A percentile compares a stretch with the other conserved stretches of the same genome.
Evolutionary conservation across 164 flowering plant genomes (phyloP).

Genomic region (Echeveria elegans): DNA sequence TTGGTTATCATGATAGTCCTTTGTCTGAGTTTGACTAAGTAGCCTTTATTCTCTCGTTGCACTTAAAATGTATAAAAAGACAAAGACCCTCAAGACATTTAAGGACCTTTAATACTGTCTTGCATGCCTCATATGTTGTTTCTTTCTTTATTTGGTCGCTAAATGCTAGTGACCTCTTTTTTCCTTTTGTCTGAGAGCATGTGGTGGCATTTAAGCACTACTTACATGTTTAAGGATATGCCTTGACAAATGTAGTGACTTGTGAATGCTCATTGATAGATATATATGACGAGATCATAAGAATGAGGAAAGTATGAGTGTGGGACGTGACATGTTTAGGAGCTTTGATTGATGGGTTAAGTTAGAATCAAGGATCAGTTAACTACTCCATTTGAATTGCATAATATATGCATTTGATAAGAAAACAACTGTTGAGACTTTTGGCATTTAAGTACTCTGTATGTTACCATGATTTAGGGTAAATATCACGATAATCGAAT

Average conservation of each 20-base stretch:
- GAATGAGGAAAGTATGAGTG: background rate
- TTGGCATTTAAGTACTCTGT: background rate
- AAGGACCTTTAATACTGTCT: background rate
- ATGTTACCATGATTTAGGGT: constrained; percentile 2
- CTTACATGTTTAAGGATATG: background rate
- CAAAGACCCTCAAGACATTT: constrained; percentile 3
- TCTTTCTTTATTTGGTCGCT: constrained; percentile 5
- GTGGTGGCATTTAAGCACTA: background rate
- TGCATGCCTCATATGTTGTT: constrained; percentile 3
- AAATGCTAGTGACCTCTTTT: constrained; percentile 1
- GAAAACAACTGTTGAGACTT: background rate
- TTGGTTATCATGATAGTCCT: background rate
- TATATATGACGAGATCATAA: background rate
- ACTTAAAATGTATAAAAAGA: background rate
- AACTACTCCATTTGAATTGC: constrained; percentile 1
- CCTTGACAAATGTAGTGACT: background rate
- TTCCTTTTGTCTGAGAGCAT: background rate
- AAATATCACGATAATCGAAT: constrained; percentile 1
- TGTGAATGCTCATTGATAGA: background rate
- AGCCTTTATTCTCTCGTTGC: background rate
- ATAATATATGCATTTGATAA: background rate
- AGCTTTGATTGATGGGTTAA: background rate
- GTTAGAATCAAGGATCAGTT: background rate
- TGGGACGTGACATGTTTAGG: background rate
- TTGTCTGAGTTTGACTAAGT: background rate